Conservation (phyloP, 192 early-diverging fungal species). For the Podila epicladia region DNA sequence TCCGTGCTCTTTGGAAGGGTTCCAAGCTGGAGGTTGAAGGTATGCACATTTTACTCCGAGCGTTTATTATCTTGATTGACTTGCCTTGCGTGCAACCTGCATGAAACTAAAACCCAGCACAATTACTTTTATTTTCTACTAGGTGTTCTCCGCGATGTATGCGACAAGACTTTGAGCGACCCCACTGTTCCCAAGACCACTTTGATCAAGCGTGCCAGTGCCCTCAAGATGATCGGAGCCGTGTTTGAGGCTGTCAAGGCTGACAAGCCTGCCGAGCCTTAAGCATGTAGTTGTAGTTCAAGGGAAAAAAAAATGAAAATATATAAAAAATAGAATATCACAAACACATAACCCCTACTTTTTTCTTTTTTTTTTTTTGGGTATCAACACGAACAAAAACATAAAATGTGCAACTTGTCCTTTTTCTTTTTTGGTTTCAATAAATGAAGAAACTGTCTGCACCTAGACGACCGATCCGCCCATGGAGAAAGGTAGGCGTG, state of each 20-base stretch:
- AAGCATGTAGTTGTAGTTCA: neutral
- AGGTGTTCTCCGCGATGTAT: slow-evolving; percentile 89
- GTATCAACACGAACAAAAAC: neutral
- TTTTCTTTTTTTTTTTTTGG: too few species aligned
- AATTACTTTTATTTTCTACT: neutral
- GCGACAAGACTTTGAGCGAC: slow-evolving; percentile 85
- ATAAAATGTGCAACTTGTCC: neutral
- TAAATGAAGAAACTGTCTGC: neutral
- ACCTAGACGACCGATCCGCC: slow-evolving; percentile 3
- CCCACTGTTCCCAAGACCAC: slow-evolving; percentile 63
- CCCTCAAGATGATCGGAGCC: slow-evolving; percentile 85
- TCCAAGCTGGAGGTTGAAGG: slow-evolving; percentile 95
- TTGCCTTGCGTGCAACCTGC: neutral
- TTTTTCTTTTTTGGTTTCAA: neutral
- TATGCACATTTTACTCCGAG: neutral
- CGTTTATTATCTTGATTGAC: neutral
- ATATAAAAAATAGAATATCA: neutral
- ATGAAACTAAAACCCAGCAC: too few species aligned
- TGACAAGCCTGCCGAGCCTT: slow-evolving; percentile 54
- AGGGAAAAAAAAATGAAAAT: neutral
- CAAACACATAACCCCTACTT: neutral
- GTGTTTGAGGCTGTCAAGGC: slow-evolving; percentile 80
- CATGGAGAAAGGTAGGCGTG: neutral
- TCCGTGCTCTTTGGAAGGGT: slow-evolving; percentile 93
- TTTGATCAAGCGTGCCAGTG: slow-evolving; percentile 75